Evolutionary conservation across 1,284 basidiomycete genomes (phyloP).

Genomic region (Ganoderma lingzhi): DNA sequence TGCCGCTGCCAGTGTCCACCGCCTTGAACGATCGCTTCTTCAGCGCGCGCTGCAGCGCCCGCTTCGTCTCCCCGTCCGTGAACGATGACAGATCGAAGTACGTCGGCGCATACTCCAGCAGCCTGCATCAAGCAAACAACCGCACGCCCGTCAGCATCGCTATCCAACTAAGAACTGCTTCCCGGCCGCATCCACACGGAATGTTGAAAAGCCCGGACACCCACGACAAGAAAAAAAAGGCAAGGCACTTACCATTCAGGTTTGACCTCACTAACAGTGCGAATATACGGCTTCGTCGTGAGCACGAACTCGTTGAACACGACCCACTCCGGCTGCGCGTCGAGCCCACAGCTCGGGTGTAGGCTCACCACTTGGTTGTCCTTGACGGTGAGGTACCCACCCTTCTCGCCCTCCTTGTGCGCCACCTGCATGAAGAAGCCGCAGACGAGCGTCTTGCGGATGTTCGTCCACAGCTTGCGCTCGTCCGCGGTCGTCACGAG

Average conservation of each 20-base stretch:
- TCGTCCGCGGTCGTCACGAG: slow-evolving; percentile 84
- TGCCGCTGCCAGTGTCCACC: slow-evolving; percentile 3
- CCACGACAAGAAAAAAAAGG: slow-evolving; percentile 2
- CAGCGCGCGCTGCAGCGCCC: slow-evolving; percentile 60
- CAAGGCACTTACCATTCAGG: slow-evolving; percentile 80
- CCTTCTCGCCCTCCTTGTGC: slow-evolving; percentile 94
- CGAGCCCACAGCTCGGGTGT: slow-evolving; percentile 95
- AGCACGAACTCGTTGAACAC: slow-evolving; percentile 98
- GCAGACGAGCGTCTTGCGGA: slow-evolving; percentile 88
- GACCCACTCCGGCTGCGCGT: slow-evolving; percentile 96
- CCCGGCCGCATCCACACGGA: background rate
- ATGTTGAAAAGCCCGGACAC: background rate
- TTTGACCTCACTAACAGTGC: slow-evolving; percentile 90
- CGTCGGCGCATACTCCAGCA: slow-evolving; percentile 80
- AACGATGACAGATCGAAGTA: slow-evolving; percentile 85
- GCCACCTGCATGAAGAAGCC: slow-evolving; percentile 99
- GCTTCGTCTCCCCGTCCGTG: slow-evolving; percentile 79
- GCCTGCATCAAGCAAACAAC: slow-evolving; percentile 52
- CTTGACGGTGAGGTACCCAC: slow-evolving; percentile 88
- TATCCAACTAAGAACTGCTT: background rate
- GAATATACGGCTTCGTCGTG: slow-evolving; percentile 90
- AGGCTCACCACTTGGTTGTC: slow-evolving; percentile 92
- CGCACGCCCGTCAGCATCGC: background rate
- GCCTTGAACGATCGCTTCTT: slow-evolving; percentile 50
- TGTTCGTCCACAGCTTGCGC: slow-evolving; percentile 81